phyloP scores from a whole-genome alignment of 768 basidiomycete species.

The Russula olivacea region DNA sequence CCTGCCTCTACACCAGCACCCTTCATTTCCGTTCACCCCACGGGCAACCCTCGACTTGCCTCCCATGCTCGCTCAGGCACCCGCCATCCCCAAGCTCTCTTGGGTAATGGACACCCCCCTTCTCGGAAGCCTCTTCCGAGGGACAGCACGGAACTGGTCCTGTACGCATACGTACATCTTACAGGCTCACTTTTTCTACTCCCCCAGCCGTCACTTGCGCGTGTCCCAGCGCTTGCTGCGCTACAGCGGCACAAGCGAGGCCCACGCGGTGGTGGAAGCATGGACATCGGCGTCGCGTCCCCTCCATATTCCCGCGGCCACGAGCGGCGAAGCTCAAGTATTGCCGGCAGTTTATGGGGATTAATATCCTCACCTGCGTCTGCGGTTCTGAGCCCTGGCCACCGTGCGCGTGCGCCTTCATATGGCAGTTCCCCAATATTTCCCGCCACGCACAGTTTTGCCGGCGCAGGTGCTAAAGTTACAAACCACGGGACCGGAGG shows the following conservation, averaged over 20 bases:
- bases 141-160: conserved; percentile 49
- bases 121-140: conserved; percentile 12
- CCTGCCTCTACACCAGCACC: conserved; percentile 30
- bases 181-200: conserved; percentile 59
- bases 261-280: conserved; percentile 65
- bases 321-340: conserved; percentile 42
- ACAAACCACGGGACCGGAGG: conserved; percentile 20
- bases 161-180: conserved; percentile 83
- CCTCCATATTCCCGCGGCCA: conserved; percentile 35
- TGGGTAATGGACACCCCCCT: conserved; percentile 26
- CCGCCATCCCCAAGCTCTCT: conserved; percentile 25
- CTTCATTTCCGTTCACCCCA: conserved; percentile 5
- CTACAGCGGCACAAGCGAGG: conserved; percentile 47
- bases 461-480: conserved; percentile 14
- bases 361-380: conserved; percentile 32
- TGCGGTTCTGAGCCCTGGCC: conserved; percentile 22
- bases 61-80: conserved; percentile 22
- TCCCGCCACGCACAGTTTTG: conserved; percentile 15
- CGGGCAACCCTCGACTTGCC: conserved; percentile 22
- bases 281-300: conserved; percentile 60
- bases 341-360: conserved; percentile 44
- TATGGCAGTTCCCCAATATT: conserved; percentile 14
- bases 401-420: conserved; percentile 28
- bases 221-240: conserved; percentile 40
- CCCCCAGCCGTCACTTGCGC: conserved; percentile 43